Evolutionary conservation across 768 basidiomycete genomes (phyloP).

Genomic region (Mycena sanguinolenta): DNA sequence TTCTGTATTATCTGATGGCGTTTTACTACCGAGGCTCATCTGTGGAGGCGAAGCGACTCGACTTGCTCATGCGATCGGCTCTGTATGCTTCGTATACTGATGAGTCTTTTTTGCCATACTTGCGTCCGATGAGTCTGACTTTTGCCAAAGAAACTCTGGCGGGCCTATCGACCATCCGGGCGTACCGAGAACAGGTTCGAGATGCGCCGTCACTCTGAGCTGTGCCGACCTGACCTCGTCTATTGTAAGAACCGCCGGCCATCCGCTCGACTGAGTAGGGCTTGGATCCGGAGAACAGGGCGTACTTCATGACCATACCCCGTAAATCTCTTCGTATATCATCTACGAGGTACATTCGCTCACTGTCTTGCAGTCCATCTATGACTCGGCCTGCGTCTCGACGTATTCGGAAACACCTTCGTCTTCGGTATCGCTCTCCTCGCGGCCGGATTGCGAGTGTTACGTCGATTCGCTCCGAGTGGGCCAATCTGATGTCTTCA

Average conservation of each 20-base stretch:
- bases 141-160: constrained; percentile 66
- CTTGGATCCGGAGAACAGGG: constrained; percentile 71
- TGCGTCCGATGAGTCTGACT: not conserved
- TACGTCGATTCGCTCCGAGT: constrained; percentile 39
- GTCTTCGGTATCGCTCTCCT: constrained; percentile 80
- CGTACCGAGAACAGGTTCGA: constrained; percentile 67
- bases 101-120: constrained; percentile 36
- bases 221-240: constrained; percentile 34
- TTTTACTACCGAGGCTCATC: constrained; percentile 72
- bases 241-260: constrained; percentile 62
- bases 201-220: constrained; percentile 44
- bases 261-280: constrained; percentile 64
- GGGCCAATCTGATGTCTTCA: not conserved
- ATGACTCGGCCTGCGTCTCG: constrained; percentile 75
- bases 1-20: constrained; percentile 67
- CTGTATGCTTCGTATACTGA: constrained; percentile 72
- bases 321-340: constrained; percentile 39
- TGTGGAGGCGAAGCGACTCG: constrained; percentile 75
- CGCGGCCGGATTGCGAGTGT: constrained; percentile 67
- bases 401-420: constrained; percentile 75
- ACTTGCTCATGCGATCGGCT: constrained; percentile 70
- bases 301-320: constrained; percentile 74
- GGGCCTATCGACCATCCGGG: constrained; percentile 73
- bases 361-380: constrained; percentile 59
- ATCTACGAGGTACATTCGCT: constrained; percentile 43